These are phyloP conservation scores for Calvatia gigantea DNA, from an alignment of 768 basidiomycete species.

Conservation along the genomic window DNA sequence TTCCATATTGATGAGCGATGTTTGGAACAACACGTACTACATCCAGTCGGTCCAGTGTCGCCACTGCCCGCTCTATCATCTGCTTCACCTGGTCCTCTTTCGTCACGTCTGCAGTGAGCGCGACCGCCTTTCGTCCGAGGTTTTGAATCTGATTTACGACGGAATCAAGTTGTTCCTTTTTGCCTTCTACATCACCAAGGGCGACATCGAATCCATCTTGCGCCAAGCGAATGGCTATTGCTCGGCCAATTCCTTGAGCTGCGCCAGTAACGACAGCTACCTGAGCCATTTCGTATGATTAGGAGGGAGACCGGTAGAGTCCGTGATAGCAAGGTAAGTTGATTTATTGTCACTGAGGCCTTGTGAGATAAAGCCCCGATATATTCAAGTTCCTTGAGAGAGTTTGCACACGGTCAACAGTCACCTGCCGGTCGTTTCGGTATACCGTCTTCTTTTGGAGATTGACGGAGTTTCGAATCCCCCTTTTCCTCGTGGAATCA, in stretches of 20 bases:
- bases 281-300: too few relatives aligned
- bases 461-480: background rate
- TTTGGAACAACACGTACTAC: slow-evolving; percentile 30
- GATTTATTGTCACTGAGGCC: too few relatives aligned
- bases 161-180: slow-evolving; percentile 22
- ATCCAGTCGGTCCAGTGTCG: slow-evolving; percentile 40
- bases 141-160: slow-evolving; percentile 25
- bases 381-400: too few relatives aligned
- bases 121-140: slow-evolving; percentile 20
- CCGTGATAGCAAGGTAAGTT: too few relatives aligned
- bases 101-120: slow-evolving; percentile 34
- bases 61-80: slow-evolving; percentile 31
- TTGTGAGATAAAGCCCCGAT: too few relatives aligned
- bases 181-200: slow-evolving; percentile 36
- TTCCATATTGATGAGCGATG: too few relatives aligned
- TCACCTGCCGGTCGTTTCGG: too few relatives aligned
- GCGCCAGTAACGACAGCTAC: slow-evolving; percentile 34
- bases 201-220: slow-evolving; percentile 43
- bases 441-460: too few relatives aligned
- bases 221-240: slow-evolving; percentile 44
- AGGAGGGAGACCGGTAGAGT: too few relatives aligned
- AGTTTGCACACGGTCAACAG: background rate
- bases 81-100: slow-evolving; percentile 37
- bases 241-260: slow-evolving; percentile 44
- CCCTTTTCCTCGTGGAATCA: background rate